phyloP scores from a whole-genome alignment of 2,329 filamentous ascomycete genomes.

The Fusarium domesticum region DNA sequence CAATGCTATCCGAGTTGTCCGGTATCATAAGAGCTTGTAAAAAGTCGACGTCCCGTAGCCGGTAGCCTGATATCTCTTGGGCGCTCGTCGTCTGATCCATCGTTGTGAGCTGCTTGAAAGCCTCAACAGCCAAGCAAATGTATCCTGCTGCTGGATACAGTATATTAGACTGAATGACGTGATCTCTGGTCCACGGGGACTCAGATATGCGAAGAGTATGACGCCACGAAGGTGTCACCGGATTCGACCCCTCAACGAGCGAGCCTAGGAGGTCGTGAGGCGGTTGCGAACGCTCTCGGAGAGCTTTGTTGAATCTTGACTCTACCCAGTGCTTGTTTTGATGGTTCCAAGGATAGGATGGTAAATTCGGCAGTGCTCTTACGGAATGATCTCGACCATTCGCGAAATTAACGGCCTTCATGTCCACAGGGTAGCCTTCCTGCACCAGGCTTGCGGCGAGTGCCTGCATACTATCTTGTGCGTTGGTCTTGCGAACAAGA shows the following conservation, averaged over 20 bases:
- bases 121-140: conserved; percentile 5
- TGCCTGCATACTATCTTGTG: not conserved
- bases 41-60: not conserved
- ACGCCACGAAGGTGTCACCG: not conserved
- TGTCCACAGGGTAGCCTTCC: not conserved
- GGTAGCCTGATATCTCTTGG: not conserved
- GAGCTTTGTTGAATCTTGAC: not conserved
- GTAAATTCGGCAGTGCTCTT: not conserved
- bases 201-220: conserved; percentile 1
- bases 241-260: not conserved
- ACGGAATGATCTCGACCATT: not conserved
- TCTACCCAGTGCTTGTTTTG: conserved; percentile 1
- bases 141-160: conserved; percentile 1
- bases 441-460: not conserved
- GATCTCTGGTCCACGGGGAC: conserved; percentile 2
- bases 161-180: conserved; percentile 1
- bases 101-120: not conserved
- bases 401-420: not conserved
- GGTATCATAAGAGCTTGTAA: not conserved
- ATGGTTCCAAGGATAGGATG: conserved; percentile 2
- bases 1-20: not conserved
- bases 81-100: not conserved
- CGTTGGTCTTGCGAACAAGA: not conserved
- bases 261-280: not conserved
- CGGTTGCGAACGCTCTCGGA: not conserved